Percentiles rank a stretch among this genome's conserved stretches.
These are phyloP conservation scores for Lobosporangium transversale DNA, from an alignment of 192 early-diverging fungal species.

Conservation along the genomic window DNA sequence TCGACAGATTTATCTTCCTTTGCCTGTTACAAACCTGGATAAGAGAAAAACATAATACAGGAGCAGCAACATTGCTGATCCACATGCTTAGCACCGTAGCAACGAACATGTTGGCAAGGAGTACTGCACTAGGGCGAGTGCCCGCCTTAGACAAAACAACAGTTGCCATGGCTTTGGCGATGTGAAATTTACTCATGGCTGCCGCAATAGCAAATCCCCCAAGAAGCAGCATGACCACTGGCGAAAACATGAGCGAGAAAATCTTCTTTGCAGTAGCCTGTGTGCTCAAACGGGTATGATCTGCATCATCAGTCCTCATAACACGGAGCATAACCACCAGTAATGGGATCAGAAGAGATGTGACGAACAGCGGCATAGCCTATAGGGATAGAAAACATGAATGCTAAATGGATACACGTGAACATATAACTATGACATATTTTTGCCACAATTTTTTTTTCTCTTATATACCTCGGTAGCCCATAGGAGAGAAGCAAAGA, in stretches of 20 bases:
- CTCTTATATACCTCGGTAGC: conserved; percentile 80
- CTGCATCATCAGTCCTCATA: conserved; percentile 70
- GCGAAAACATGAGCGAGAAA: conserved; percentile 94
- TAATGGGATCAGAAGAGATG: conserved; percentile 87
- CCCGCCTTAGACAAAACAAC: conserved; percentile 89
- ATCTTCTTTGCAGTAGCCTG: conserved; percentile 84
- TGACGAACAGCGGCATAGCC: conserved; percentile 92
- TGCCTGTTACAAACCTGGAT: conserved; percentile 75
- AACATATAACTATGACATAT: no score
- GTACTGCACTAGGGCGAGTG: conserved; percentile 78
- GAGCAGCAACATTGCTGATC: conserved; percentile 98
- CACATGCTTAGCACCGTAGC: conserved; percentile 97
- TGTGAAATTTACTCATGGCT: conserved; percentile 94
- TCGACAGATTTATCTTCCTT: no score
- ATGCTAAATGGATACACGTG: background rate
- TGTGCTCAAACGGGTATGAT: conserved; percentile 68
- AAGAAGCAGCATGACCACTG: conserved; percentile 95
- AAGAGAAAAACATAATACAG: conserved; percentile 94
- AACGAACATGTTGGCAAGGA: conserved; percentile 95
- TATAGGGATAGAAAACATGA: conserved; percentile 23
- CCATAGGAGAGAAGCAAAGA: conserved; percentile 92
- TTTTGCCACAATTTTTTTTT: background rate
- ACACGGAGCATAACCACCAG: conserved; percentile 87
- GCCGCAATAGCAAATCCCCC: conserved; percentile 95
- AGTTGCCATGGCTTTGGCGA: conserved; percentile 90